Percentiles rank a stretch among this genome's conserved stretches.
Evolutionary conservation across 2,329 filamentous ascomycete genomes (phyloP).

Genomic region (Stemphylium beticola): DNA sequence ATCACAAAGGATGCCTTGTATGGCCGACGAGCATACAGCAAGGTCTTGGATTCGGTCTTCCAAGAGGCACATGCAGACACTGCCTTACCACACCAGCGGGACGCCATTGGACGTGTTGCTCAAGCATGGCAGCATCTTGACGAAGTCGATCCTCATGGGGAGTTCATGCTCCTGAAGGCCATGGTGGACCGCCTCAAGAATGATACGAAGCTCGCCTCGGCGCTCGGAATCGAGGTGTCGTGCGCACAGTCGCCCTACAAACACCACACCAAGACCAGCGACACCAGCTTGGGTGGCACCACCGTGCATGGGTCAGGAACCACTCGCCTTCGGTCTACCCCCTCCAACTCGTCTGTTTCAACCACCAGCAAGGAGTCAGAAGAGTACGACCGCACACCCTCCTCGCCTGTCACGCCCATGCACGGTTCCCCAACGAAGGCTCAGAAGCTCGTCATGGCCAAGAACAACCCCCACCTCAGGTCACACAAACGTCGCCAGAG

Average conservation of each 20-base stretch:
- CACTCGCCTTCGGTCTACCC: conserved; percentile 43
- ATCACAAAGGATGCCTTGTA: conserved; percentile 78
- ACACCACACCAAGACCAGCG: conserved; percentile 41
- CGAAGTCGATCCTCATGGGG: conserved; percentile 85
- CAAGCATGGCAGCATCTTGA: conserved; percentile 87
- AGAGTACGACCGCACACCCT: conserved; percentile 26
- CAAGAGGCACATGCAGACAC: conserved; percentile 88
- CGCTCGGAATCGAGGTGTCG: conserved; percentile 50
- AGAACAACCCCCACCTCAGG: conserved; percentile 84
- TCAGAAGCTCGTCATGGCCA: conserved; percentile 75
- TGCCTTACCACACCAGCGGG: conserved; percentile 71
- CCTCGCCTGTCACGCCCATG: conserved; percentile 37
- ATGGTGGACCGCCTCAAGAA: conserved; percentile 75
- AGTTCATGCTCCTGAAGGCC: conserved; percentile 81
- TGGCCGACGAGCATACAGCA: conserved; percentile 80
- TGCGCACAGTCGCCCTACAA: conserved; percentile 33
- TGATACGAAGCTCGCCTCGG: conserved; percentile 67
- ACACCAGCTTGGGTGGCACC: conserved; percentile 41
- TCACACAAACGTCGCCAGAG: conserved; percentile 67
- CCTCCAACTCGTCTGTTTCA: conserved; percentile 23
- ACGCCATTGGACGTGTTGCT: conserved; percentile 80
- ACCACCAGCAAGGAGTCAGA: conserved; percentile 28
- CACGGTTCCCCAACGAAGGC: conserved; percentile 56
- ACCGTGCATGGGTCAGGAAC: conserved; percentile 45
- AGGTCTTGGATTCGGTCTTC: conserved; percentile 80